Base-by-base conservation (phyloP, 768 basidiomycete species). In the Collybia nuda region DNA sequence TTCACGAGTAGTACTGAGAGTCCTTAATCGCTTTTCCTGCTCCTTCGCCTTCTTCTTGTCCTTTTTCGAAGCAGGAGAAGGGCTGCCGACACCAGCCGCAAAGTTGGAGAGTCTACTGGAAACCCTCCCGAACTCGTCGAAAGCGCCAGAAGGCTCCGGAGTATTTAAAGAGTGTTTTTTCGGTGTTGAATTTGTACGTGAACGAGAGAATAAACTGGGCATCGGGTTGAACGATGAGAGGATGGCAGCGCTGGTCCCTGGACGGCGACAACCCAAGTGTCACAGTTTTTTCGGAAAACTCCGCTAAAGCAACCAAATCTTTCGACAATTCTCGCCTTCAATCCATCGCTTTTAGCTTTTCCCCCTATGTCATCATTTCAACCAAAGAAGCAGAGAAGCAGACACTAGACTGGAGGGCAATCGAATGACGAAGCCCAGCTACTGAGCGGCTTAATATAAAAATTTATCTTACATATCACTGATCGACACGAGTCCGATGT, bases 181-280 rank as follows among this genome's bases (percentile, higher is more conserved):
- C 32, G 81, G 71, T 2, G 79, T 78, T 18, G 86, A 86, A 48
- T 72, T 75, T 42, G 85, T 85, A 46, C 86, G 79, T 55, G 82
- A 64, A 58, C 86, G 81, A 65, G 86, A 86, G 70, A 88, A 88
- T 69, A 88, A 63, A 67, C 82, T 85, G 73, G 80, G 85, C 86
- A 88, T 88, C 70, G 77, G 62, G 62, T 62, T 54, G 61, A 57
- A 59, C 66, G 67, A 66, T 64, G 70, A 65, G 67, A 61, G 59
- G 52, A 58, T 54, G 43, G 42, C 50, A 41, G 53, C 45, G 17
- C 14, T 46, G 14, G 44, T 46, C 23, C 44, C 44, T 46, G 32
- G 19, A 36, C 44, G 35, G 23, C 24, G 55, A 56, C 54, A 54
- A 54, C 59, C 61, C 62, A 64, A 55, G 56, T 49, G 36, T 44